phyloP scores from a whole-genome alignment of 345 rosid genomes.

The Eucalyptus erythrocorys region DNA sequence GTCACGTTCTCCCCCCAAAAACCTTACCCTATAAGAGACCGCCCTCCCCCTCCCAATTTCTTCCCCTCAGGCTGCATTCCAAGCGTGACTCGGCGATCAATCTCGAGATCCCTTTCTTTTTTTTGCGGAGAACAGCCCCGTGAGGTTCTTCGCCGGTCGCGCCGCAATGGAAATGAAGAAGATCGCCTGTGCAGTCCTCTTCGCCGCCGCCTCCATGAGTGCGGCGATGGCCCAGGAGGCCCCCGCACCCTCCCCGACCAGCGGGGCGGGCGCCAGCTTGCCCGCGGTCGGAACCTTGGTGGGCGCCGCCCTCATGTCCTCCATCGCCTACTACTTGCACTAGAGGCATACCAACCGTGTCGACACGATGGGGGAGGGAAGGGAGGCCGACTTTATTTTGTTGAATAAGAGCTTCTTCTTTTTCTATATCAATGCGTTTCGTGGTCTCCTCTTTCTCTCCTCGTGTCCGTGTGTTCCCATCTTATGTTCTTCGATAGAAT shows the following conservation, averaged over 20 bases:
- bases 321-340: slow-evolving; percentile 12
- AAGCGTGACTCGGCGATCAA: not conserved
- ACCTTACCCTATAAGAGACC: not conserved
- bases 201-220: slow-evolving; percentile 19
- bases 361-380: not conserved
- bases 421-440: not conserved
- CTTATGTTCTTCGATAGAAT: not conserved
- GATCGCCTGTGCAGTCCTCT: slow-evolving; percentile 15
- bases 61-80: not conserved
- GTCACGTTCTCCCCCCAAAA: not conserved
- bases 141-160: not conserved
- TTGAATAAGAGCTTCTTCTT: not conserved
- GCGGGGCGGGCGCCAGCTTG: slow-evolving; percentile 2
- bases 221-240: slow-evolving; percentile 16
- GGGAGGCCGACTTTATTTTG: not conserved
- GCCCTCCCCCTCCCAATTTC: not conserved
- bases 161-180: slow-evolving; percentile 27
- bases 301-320: slow-evolving; percentile 20
- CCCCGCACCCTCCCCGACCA: slow-evolving; percentile 4
- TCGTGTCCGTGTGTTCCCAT: not conserved
- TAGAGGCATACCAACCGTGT: not conserved
- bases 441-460: not conserved
- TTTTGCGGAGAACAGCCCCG: not conserved
- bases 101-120: not conserved
- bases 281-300: slow-evolving; percentile 13